phyloP scores from a whole-genome alignment of 768 basidiomycete genomes.

The Erythrobasidium yunnanense region DNA sequence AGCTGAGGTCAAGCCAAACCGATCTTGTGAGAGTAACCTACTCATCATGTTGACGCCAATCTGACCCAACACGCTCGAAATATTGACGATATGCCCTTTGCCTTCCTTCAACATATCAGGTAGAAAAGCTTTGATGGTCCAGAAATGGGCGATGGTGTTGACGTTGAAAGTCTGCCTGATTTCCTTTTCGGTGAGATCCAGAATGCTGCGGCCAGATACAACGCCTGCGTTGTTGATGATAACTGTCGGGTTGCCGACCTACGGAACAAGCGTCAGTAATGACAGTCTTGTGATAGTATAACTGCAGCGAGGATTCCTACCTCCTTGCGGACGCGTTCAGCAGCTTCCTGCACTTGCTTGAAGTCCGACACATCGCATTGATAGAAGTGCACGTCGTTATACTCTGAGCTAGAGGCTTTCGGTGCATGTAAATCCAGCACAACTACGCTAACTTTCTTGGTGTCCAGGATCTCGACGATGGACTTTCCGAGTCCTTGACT shows the following conservation, averaged over 20 bases:
- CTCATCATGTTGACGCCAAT: slow-evolving; percentile 46
- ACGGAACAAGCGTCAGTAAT: background rate
- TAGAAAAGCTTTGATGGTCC: slow-evolving; percentile 83
- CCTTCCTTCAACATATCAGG: slow-evolving; percentile 70
- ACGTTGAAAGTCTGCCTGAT: slow-evolving; percentile 75
- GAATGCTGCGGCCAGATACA: slow-evolving; percentile 72
- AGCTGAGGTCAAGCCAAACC: slow-evolving; percentile 50
- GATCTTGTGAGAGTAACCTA: slow-evolving; percentile 48
- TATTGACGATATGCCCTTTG: slow-evolving; percentile 65
- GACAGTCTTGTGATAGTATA: background rate
- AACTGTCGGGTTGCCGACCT: slow-evolving; percentile 49
- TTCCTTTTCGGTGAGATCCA: slow-evolving; percentile 68
- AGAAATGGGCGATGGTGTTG: slow-evolving; percentile 80
- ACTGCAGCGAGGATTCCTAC: slow-evolving; percentile 43
- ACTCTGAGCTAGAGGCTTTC: background rate
- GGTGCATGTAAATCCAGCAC: slow-evolving; percentile 22
- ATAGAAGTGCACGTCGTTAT: slow-evolving; percentile 64
- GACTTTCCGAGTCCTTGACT: slow-evolving; percentile 23
- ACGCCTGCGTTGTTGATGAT: slow-evolving; percentile 92
- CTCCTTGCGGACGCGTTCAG: slow-evolving; percentile 65
- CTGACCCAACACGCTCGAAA: slow-evolving; percentile 23
- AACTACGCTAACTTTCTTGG: slow-evolving; percentile 26
- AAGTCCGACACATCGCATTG: slow-evolving; percentile 84
- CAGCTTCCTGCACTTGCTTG: slow-evolving; percentile 67
- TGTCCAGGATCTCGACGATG: slow-evolving; percentile 18